Conservation (phyloP, 306 rosid genomes). For the Arachis hypogaea region DNA sequence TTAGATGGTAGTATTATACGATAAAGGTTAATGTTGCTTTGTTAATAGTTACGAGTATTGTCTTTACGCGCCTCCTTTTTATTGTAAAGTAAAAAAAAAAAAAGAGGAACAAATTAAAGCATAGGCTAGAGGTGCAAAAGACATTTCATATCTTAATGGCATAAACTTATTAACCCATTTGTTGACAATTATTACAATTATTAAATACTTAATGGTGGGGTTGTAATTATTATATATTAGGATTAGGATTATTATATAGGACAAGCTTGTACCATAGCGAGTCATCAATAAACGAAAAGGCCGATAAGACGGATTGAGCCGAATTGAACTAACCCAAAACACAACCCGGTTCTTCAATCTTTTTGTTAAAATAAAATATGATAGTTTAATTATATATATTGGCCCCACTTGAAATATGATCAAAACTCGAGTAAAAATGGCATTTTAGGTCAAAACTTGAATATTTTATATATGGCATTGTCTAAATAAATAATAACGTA, state of each 20-base stretch:
- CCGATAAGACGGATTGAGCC: no score
- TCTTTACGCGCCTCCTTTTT: background rate
- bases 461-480: no score
- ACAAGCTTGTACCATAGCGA: background rate
- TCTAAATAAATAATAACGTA: no score
- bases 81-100: background rate
- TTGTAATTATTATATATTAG: background rate
- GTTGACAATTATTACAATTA: background rate
- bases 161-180: background rate
- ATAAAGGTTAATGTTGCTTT: slow-evolving; percentile 10
- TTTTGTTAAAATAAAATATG: no score
- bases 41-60: background rate
- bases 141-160: slow-evolving; percentile 9
- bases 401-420: no score
- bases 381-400: no score
- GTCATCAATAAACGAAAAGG: no score
- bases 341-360: no score
- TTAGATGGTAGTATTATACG: slow-evolving; percentile 12
- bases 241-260: background rate
- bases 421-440: no score
- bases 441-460: no score
- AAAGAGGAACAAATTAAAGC: background rate
- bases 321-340: no score
- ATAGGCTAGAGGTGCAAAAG: slow-evolving; percentile 20
- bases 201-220: slow-evolving; percentile 4